phyloP scores from a whole-genome alignment of 1,139 yeast genomes.

The Taiozyma sp. region DNA sequence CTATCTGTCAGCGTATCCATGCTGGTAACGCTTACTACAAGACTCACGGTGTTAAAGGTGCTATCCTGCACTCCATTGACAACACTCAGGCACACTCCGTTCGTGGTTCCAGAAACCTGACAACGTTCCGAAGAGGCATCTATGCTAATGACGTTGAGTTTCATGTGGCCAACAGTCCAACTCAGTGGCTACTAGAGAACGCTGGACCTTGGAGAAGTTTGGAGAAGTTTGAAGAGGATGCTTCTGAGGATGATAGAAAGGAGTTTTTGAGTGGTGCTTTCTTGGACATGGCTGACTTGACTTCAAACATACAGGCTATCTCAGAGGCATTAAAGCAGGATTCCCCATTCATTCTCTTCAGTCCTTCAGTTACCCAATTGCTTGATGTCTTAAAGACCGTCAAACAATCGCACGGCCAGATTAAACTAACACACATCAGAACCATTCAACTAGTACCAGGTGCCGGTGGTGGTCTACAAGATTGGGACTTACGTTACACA shows the following conservation, averaged over 20 bases:
- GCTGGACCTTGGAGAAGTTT: constrained; percentile 17
- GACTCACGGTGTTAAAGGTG: constrained; percentile 32
- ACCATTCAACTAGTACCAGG: constrained; percentile 40
- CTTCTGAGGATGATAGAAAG: constrained; percentile 8
- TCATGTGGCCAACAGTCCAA: constrained; percentile 36
- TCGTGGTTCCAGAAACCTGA: constrained; percentile 34
- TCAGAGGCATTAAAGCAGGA: constrained; percentile 32
- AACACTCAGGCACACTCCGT: constrained; percentile 33
- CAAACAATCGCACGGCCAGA: constrained; percentile 21
- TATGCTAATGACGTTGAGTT: constrained; percentile 39
- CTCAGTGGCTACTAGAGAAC: constrained; percentile 31
- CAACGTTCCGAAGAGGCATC: constrained; percentile 35
- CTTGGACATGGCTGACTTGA: constrained; percentile 40
- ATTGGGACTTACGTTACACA: constrained; percentile 37
- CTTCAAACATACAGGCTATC: constrained; percentile 28
- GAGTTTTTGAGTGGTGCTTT: constrained; percentile 38
- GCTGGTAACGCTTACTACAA: constrained; percentile 34
- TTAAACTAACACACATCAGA: constrained; percentile 32
- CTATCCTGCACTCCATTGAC: constrained; percentile 41
- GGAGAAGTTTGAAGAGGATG: constrained; percentile 17
- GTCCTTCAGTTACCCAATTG: constrained; percentile 43
- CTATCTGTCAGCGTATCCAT: constrained; percentile 38
- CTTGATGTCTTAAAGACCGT: constrained; percentile 31
- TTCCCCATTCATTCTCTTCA: constrained; percentile 37
- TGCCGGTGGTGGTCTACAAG: constrained; percentile 40